Evolutionary conservation across 2,329 filamentous ascomycete genomes (phyloP).

Genomic region (Fusarium miscanthi): DNA sequence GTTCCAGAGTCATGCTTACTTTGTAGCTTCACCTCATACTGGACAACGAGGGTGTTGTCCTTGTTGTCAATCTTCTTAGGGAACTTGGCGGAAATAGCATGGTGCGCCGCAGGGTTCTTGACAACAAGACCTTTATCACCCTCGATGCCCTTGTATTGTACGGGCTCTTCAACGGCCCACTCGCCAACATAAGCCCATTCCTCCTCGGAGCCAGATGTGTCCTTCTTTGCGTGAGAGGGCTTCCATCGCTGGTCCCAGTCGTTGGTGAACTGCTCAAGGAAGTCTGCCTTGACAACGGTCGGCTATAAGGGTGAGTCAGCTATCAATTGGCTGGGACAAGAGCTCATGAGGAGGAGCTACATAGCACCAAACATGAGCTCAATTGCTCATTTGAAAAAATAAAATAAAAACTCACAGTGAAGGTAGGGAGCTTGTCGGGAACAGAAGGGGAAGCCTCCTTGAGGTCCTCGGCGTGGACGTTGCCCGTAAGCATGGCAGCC

Average conservation of each 20-base stretch:
- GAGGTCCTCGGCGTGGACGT: constrained; percentile 75
- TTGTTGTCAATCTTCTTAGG: constrained; percentile 96
- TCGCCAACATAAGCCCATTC: constrained; percentile 98
- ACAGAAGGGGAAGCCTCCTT: constrained; percentile 60
- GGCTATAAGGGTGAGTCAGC: constrained; percentile 69
- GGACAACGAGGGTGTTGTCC: constrained; percentile 95
- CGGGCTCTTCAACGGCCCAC: constrained; percentile 96
- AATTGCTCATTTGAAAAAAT: background rate
- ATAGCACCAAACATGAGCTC: background rate
- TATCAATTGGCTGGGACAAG: constrained; percentile 28
- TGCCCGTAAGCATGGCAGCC: constrained; percentile 76
- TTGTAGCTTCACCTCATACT: constrained; percentile 99
- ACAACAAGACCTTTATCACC: constrained; percentile 97
- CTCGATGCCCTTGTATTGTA: constrained; percentile 88
- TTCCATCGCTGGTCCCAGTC: constrained; percentile 96
- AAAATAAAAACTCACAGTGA: constrained; percentile 76
- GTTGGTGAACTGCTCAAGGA: constrained; percentile 98
- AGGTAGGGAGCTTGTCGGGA: constrained; percentile 76
- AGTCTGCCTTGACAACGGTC: constrained; percentile 87
- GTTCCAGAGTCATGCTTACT: constrained; percentile 65
- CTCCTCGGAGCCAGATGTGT: constrained; percentile 77
- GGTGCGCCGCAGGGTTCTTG: constrained; percentile 97
- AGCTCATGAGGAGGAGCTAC: background rate
- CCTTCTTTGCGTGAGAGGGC: constrained; percentile 96
- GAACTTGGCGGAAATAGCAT: constrained; percentile 99